A percentile compares a stretch with the other conserved stretches of the same genome.
These are phyloP conservation scores for Nasturtium officinale DNA, from an alignment of 345 rosid genomes.

Conservation along the genomic window DNA sequence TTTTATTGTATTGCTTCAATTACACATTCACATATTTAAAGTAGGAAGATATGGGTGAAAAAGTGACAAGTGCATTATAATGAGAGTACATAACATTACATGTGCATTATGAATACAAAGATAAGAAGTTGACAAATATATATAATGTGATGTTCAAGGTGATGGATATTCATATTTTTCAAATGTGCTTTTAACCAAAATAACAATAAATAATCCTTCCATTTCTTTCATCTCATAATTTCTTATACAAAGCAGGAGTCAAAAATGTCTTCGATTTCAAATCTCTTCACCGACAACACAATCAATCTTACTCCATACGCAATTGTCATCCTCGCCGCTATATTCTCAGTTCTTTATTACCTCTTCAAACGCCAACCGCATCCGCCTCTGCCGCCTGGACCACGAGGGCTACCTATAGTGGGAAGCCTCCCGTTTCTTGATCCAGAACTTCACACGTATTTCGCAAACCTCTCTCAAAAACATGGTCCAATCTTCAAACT, in stretches of 20 bases:
- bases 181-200: too few species aligned
- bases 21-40: too few species aligned
- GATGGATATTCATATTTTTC: too few species aligned
- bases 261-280: slow-evolving; percentile 19
- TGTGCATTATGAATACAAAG: too few species aligned
- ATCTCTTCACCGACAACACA: slow-evolving; percentile 1
- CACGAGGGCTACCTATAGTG: slow-evolving; percentile 48
- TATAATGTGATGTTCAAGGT: too few species aligned
- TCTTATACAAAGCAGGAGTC: too few species aligned
- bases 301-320: background rate
- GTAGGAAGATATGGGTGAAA: too few species aligned
- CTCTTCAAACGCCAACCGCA: slow-evolving; percentile 2
- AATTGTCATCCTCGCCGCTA: background rate
- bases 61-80: too few species aligned
- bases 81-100: too few species aligned
- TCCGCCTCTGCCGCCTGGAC: slow-evolving; percentile 50
- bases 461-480: slow-evolving; percentile 34
- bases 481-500: slow-evolving; percentile 54
- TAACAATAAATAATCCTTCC: background rate
- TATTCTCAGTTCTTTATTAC: slow-evolving; percentile 4
- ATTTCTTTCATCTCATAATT: background rate
- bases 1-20: too few species aligned
- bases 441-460: slow-evolving; percentile 48
- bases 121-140: too few species aligned
- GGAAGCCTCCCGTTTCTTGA: slow-evolving; percentile 53